phyloP scores from a whole-genome alignment of 441 rosid genomes.

The Dalechampia spathulata region DNA sequence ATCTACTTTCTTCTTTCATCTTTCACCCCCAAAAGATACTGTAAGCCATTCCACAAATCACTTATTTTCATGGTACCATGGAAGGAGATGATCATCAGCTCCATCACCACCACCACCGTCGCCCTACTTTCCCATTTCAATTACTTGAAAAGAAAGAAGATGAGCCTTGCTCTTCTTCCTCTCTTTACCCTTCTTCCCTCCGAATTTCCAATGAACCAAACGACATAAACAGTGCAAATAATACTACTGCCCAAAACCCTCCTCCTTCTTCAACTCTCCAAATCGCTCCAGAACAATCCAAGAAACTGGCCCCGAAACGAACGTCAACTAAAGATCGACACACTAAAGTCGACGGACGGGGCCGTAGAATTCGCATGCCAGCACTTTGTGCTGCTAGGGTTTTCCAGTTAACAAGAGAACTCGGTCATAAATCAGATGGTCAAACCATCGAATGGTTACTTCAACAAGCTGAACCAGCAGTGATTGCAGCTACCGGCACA shows the following conservation, averaged over 20 bases:
- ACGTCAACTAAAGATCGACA: conserved; percentile 89
- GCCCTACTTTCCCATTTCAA: conserved; percentile 60
- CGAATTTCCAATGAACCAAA: conserved; percentile 21
- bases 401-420: conserved; percentile 82
- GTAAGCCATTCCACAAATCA: conserved; percentile 26
- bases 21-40: neutral
- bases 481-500: conserved; percentile 91
- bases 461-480: conserved; percentile 89
- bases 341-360: conserved; percentile 93
- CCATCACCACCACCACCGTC: conserved; percentile 34
- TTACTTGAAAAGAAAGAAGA: conserved; percentile 64
- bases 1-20: neutral
- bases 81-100: conserved; percentile 47
- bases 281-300: conserved; percentile 25
- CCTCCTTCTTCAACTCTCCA: conserved; percentile 27
- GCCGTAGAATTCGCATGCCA: conserved; percentile 94
- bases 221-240: conserved; percentile 25
- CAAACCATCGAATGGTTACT: conserved; percentile 92
- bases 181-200: conserved; percentile 55
- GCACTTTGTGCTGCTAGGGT: conserved; percentile 98
- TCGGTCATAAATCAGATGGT: conserved; percentile 91
- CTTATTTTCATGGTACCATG: conserved; percentile 46
- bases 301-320: conserved; percentile 71
- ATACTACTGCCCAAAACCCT: conserved; percentile 20
- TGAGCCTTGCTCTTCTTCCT: conserved; percentile 52